phyloP scores from a whole-genome alignment of 768 basidiomycete species.

The Boletellus ananas region DNA sequence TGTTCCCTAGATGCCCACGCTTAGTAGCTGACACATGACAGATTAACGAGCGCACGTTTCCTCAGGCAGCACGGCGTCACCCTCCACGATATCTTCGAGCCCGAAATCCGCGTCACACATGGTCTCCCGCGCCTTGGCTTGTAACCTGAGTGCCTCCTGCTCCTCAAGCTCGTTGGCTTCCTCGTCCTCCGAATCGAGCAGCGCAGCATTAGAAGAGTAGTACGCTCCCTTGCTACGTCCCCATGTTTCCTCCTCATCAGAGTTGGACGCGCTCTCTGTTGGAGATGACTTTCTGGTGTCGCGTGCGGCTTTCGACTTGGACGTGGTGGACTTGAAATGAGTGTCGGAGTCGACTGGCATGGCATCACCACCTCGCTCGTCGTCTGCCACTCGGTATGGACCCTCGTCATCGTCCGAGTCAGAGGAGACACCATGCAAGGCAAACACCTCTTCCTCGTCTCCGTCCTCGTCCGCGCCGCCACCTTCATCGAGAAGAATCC shows the following conservation, averaged over 20 bases:
- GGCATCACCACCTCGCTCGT: constrained; percentile 17
- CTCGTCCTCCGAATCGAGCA: constrained; percentile 82
- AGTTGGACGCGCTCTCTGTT: constrained; percentile 11
- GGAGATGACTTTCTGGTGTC: constrained; percentile 12
- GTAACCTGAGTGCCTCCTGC: constrained; percentile 78
- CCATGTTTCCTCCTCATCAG: constrained; percentile 61
- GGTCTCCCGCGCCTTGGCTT: constrained; percentile 65
- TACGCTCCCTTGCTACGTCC: constrained; percentile 76
- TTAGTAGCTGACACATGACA: constrained; percentile 6
- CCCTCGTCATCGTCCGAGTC: constrained; percentile 41
- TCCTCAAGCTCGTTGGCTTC: constrained; percentile 87
- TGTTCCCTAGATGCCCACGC: constrained; percentile 14
- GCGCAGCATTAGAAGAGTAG: constrained; percentile 80
- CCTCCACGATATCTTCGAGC: constrained; percentile 55
- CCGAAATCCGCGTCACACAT: constrained; percentile 84
- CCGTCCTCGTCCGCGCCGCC: constrained; percentile 45
- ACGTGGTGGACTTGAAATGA: neutral
- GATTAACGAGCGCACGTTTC: constrained; percentile 23
- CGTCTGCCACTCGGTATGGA: constrained; percentile 11
- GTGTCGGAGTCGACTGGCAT: constrained; percentile 20
- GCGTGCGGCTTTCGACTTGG: constrained; percentile 14
- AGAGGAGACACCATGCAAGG: constrained; percentile 52
- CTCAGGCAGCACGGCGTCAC: constrained; percentile 22
- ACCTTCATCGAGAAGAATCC: constrained; percentile 71
- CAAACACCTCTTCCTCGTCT: constrained; percentile 74